phyloP scores from a whole-genome alignment of 2,329 filamentous ascomycete genomes.

The Dothiorella sarmentorum region DNA sequence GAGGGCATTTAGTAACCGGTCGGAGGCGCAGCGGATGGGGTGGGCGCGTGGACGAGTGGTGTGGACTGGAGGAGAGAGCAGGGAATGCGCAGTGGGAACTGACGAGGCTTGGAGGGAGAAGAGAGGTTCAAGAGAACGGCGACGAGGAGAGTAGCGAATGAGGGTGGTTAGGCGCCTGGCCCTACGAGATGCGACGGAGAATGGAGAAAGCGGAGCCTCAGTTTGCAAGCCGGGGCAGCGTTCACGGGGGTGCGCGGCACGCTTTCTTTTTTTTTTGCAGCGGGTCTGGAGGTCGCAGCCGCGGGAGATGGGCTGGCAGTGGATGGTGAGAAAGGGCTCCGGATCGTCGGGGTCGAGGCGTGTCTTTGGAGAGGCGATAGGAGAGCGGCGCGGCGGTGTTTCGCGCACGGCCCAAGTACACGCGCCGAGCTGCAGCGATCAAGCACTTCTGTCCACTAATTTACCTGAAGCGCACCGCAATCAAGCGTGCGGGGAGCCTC shows the following conservation, averaged over 20 bases:
- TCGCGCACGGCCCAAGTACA: slow-evolving; percentile 5
- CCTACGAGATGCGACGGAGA: slow-evolving; percentile 17
- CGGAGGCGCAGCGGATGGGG: neutral
- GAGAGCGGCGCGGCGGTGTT: slow-evolving; percentile 15
- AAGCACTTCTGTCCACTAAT: slow-evolving; percentile 13
- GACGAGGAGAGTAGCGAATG: slow-evolving; percentile 16
- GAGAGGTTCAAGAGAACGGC: slow-evolving; percentile 7
- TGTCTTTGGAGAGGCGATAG: slow-evolving; percentile 15
- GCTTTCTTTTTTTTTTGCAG: slow-evolving; percentile 1
- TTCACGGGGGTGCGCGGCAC: slow-evolving; percentile 14
- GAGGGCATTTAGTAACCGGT: slow-evolving; percentile 58
- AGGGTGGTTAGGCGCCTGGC: slow-evolving; percentile 18
- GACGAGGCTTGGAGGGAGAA: neutral
- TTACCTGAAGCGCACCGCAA: slow-evolving; percentile 2
- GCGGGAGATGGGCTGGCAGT: neutral
- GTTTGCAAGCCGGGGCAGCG: slow-evolving; percentile 6
- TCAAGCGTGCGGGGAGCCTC: slow-evolving; percentile 11
- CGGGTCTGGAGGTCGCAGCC: slow-evolving; percentile 13
- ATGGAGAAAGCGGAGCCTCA: slow-evolving; percentile 8
- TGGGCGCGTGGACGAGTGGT: neutral
- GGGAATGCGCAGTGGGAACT: neutral
- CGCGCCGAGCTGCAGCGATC: slow-evolving; percentile 15
- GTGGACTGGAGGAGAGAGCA: neutral
- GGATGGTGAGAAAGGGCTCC: slow-evolving; percentile 12
- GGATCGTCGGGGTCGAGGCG: slow-evolving; percentile 16